Percentiles rank a stretch among this genome's conserved stretches.
Evolutionary conservation across 495 filamentous ascomycete species (phyloP).

Genomic region (Pseudomonodictys pantanalensis): DNA sequence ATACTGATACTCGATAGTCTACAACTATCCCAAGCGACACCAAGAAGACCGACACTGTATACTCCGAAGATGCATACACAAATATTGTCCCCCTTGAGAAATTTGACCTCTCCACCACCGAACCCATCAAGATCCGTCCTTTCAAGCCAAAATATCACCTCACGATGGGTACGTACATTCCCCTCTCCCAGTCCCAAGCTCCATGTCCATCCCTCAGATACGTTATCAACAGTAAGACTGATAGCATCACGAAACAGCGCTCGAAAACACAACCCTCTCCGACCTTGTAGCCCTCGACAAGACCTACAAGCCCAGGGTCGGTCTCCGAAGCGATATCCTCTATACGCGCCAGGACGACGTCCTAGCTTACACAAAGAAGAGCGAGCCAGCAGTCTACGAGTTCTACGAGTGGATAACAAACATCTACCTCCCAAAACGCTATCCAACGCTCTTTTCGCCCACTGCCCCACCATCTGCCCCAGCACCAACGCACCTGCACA

Average conservation of each 20-base stretch:
- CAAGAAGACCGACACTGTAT: background rate
- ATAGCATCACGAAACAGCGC: constrained; percentile 38
- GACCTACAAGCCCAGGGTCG: constrained; percentile 59
- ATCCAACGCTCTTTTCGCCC: constrained; percentile 60
- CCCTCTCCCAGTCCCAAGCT: background rate
- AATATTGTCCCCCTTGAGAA: constrained; percentile 53
- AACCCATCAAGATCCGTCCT: constrained; percentile 60
- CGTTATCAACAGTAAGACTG: background rate
- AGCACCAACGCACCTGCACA: constrained; percentile 44
- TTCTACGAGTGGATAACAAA: constrained; percentile 62
- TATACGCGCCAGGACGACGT: constrained; percentile 46
- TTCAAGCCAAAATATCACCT: constrained; percentile 71
- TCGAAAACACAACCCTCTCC: constrained; percentile 53
- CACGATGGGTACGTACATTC: constrained; percentile 59
- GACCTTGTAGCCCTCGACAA: constrained; percentile 65
- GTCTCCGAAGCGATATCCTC: constrained; percentile 52
- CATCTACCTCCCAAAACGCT: constrained; percentile 64
- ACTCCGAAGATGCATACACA: constrained; percentile 29
- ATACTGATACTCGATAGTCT: background rate
- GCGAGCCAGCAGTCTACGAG: constrained; percentile 55
- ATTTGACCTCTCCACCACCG: constrained; percentile 60
- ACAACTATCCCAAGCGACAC: background rate
- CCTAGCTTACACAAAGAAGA: constrained; percentile 45
- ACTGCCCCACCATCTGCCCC: constrained; percentile 19
- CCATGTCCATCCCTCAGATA: background rate